Conservation (phyloP, 176 grass and related monocot genomes). For the Oryza longistaminata region DNA sequence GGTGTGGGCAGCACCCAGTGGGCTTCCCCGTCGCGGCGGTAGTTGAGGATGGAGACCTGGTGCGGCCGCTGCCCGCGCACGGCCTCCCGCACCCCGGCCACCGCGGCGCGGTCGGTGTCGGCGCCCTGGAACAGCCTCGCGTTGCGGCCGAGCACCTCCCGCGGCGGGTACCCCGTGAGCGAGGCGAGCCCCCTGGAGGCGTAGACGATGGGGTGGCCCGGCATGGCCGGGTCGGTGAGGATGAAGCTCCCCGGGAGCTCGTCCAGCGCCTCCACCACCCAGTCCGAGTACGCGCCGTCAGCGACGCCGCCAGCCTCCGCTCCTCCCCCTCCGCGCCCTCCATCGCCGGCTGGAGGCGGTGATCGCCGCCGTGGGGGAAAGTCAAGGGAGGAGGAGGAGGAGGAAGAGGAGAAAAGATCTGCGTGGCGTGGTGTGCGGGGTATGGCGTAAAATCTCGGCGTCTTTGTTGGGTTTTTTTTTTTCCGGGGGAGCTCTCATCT, state of each 20-base stretch:
- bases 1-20: conserved; percentile 86
- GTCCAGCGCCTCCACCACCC: conserved; percentile 77
- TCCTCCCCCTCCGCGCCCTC: conserved; percentile 4
- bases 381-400: neutral
- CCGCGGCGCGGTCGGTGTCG: conserved; percentile 66
- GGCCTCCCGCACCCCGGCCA: conserved; percentile 72
- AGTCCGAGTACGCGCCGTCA: conserved; percentile 83
- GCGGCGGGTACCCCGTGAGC: conserved; percentile 59
- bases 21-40: conserved; percentile 71
- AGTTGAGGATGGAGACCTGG: conserved; percentile 73
- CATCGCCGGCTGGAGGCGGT: conserved; percentile 16
- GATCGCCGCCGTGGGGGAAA: neutral
- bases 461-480: neutral
- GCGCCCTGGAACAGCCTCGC: conserved; percentile 86
- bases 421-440: conserved; percentile 6
- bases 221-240: conserved; percentile 78
- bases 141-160: conserved; percentile 75
- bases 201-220: conserved; percentile 92
- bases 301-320: conserved; percentile 40
- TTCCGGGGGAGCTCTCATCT: neutral
- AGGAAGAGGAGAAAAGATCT: conserved; percentile 43
- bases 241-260: conserved; percentile 74
- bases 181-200: conserved; percentile 61
- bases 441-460: conserved; percentile 30
- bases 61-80: conserved; percentile 55